These are phyloP conservation scores for Colletotrichum eleusines DNA, from an alignment of 2,329 filamentous ascomycete genomes.

Conservation along the genomic window DNA sequence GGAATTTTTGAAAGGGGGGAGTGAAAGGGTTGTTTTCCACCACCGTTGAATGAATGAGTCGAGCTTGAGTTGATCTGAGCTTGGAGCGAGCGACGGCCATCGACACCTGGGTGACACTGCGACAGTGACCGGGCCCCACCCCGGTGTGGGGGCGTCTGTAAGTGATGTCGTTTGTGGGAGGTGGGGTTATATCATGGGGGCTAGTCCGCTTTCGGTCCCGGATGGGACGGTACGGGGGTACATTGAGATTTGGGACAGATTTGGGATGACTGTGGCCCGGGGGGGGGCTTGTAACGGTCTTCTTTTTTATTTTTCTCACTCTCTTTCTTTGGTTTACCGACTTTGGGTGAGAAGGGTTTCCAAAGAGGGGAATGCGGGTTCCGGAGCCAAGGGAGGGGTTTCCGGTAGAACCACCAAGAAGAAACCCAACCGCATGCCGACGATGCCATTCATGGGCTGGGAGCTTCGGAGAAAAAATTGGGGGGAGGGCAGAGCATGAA, in stretches of 20 bases:
- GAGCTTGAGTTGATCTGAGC: no score
- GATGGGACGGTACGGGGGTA: slow-evolving; percentile 1
- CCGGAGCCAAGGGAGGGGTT: neutral
- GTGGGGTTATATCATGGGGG: neutral
- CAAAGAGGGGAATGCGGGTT: neutral
- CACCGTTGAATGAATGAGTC: no score
- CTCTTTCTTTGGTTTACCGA: neutral
- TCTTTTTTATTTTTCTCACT: neutral
- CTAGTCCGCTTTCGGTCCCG: neutral
- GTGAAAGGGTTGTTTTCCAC: no score
- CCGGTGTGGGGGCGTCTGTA: neutral
- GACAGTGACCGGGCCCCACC: no score
- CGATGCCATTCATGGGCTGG: neutral
- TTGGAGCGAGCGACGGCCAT: neutral
- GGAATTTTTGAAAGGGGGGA: no score
- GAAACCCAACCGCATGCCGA: neutral
- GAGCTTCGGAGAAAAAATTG: neutral
- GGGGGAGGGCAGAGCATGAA: neutral
- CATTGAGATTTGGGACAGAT: slow-evolving; percentile 1
- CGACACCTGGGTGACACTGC: no score
- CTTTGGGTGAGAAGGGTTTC: neutral
- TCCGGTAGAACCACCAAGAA: no score
- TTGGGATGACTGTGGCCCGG: neutral
- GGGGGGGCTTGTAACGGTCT: neutral
- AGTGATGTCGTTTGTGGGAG: neutral